A percentile compares a stretch with the other conserved stretches of the same genome.
Conservation (phyloP, 331 rosid species). For the Rhamnella rubrinervis region DNA sequence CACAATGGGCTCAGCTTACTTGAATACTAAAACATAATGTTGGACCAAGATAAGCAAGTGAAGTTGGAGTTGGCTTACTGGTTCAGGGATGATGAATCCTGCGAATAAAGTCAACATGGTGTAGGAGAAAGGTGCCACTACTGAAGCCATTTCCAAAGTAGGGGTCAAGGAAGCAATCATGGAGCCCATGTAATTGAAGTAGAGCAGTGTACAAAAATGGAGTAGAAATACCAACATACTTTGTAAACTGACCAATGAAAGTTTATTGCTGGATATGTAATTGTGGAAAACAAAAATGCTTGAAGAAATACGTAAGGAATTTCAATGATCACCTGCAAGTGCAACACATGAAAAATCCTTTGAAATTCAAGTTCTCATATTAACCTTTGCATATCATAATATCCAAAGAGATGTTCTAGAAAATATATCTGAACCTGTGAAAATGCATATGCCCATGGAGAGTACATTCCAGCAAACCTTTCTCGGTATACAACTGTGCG, state of each 20-base stretch:
- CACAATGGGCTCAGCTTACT: neutral
- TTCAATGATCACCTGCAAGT: constrained; percentile 34
- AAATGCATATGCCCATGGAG: constrained; percentile 23
- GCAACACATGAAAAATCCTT: neutral
- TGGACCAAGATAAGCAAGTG: neutral
- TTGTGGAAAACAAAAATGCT: constrained; percentile 26
- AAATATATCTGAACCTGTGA: constrained; percentile 19
- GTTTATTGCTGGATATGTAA: constrained; percentile 36
- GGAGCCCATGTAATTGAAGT: constrained; percentile 50
- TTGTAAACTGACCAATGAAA: constrained; percentile 52
- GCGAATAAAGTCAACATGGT: constrained; percentile 51
- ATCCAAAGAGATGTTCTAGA: neutral
- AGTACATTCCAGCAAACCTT: constrained; percentile 32
- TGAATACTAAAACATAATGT: neutral
- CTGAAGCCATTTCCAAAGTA: constrained; percentile 36
- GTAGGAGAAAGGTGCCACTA: constrained; percentile 39
- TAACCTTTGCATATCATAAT: too few species aligned
- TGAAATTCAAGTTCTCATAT: neutral
- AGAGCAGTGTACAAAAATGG: constrained; percentile 29
- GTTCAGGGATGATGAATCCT: constrained; percentile 49
- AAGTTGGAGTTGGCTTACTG: constrained; percentile 25
- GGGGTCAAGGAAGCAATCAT: constrained; percentile 53
- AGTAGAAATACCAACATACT: constrained; percentile 25
- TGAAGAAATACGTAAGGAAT: constrained; percentile 34
- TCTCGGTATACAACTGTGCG: constrained; percentile 28